These are phyloP conservation scores for Nemophila menziesii DNA, from an alignment of 257 asterid species.

Conservation along the genomic window DNA sequence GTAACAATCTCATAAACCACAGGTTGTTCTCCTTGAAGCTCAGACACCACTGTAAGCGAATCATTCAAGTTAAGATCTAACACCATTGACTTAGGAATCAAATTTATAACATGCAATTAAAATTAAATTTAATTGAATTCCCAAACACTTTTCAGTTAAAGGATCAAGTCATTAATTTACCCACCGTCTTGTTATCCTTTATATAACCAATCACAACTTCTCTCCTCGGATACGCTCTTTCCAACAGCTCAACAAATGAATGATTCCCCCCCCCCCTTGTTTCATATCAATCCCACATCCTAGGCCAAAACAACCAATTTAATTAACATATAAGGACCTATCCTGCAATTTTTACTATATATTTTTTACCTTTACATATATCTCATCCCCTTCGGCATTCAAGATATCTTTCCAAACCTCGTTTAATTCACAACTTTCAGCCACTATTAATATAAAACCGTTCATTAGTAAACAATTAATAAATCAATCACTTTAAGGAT, in stretches of 20 bases:
- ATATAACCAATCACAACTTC: constrained; percentile 93
- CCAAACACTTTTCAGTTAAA: neutral
- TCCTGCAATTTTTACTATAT: neutral
- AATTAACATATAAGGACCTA: constrained; percentile 1
- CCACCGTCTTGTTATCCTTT: constrained; percentile 66
- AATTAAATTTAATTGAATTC: too few relatives aligned
- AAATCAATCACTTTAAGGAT: neutral
- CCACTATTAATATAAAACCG: constrained; percentile 41
- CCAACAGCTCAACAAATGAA: constrained; percentile 71
- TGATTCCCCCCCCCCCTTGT: constrained; percentile 67
- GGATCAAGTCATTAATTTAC: neutral
- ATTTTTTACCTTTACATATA: constrained; percentile 83
- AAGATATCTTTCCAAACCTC: constrained; percentile 95
- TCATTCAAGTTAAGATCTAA: constrained; percentile 44
- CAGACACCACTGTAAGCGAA: constrained; percentile 68
- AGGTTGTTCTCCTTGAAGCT: constrained; percentile 75
- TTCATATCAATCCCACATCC: constrained; percentile 76
- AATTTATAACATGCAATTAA: constrained; percentile 67
- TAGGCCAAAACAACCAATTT: constrained; percentile 18
- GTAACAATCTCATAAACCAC: constrained; percentile 17
- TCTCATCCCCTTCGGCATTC: constrained; percentile 91
- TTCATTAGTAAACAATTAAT: neutral
- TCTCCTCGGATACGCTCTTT: constrained; percentile 78
- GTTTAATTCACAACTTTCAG: constrained; percentile 64
- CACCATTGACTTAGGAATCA: constrained; percentile 61